Evolutionary conservation across 1,139 yeast species (phyloP).

Genomic region (Blastobotrys raffinosifermentans): DNA sequence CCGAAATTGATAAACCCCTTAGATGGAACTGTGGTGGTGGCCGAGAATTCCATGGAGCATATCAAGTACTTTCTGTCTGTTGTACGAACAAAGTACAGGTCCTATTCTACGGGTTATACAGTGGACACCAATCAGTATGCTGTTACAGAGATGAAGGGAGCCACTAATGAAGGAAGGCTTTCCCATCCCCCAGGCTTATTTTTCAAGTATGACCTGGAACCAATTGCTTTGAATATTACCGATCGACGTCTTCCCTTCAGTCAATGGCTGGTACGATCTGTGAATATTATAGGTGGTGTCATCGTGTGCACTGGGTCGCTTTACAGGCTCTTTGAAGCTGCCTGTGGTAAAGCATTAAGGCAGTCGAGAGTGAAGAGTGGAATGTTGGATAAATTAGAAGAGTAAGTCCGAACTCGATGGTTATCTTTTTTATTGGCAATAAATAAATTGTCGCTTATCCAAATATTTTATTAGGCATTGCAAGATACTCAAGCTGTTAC

Average conservation of each 20-base stretch:
- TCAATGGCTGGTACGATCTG: constrained; percentile 70
- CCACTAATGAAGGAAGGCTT: constrained; percentile 27
- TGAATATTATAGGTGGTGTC: constrained; percentile 74
- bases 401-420: constrained; percentile 1
- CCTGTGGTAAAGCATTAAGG: constrained; percentile 9
- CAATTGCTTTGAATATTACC: constrained; percentile 61
- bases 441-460: too few species aligned
- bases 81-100: constrained; percentile 74
- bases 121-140: constrained; percentile 87
- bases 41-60: constrained; percentile 33
- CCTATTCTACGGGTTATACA: constrained; percentile 52
- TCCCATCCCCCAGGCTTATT: constrained; percentile 62
- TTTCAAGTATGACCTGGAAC: constrained; percentile 83
- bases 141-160: constrained; percentile 48
- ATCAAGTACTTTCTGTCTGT: constrained; percentile 66
- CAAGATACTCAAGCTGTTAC: not conserved
- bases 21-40: constrained; percentile 44
- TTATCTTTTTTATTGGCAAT: too few species aligned
- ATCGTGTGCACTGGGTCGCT: constrained; percentile 42
- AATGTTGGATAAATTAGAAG: constrained; percentile 11
- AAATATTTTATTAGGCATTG: too few species aligned
- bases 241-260: constrained; percentile 72
- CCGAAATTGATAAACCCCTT: constrained; percentile 84
- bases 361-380: constrained; percentile 3
- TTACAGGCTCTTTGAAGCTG: constrained; percentile 18